Evolutionary conservation across 768 basidiomycete genomes (phyloP).

Genomic region (Mycena floridula): DNA sequence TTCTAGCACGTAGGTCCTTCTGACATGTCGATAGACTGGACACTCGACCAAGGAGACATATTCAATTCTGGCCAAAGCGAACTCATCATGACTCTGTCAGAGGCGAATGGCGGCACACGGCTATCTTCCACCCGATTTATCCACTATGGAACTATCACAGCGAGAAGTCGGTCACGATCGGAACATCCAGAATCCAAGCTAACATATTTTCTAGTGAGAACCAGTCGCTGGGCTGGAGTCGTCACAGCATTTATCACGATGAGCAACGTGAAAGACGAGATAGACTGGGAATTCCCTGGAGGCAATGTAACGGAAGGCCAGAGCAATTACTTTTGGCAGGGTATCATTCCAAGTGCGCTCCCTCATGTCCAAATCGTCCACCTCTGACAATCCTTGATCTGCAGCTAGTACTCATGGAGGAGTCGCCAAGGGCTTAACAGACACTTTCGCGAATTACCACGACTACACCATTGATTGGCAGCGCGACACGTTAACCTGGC

Average conservation of each 20-base stretch:
- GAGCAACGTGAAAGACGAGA: slow-evolving; percentile 80
- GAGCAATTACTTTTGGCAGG: slow-evolving; percentile 80
- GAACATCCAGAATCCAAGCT: neutral
- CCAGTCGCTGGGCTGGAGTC: slow-evolving; percentile 73
- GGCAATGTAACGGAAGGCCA: slow-evolving; percentile 57
- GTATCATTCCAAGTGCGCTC: slow-evolving; percentile 42
- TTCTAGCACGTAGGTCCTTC: neutral
- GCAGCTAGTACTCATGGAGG: slow-evolving; percentile 44
- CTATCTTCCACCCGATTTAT: slow-evolving; percentile 77
- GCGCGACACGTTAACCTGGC: slow-evolving; percentile 56
- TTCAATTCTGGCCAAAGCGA: slow-evolving; percentile 59
- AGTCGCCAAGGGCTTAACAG: slow-evolving; percentile 40
- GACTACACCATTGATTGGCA: slow-evolving; percentile 83
- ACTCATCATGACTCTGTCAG: slow-evolving; percentile 59
- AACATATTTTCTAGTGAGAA: slow-evolving; percentile 50
- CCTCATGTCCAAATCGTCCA: slow-evolving; percentile 1
- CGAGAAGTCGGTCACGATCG: slow-evolving; percentile 36
- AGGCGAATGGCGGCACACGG: slow-evolving; percentile 70
- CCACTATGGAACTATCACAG: slow-evolving; percentile 73
- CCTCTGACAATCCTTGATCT: slow-evolving; percentile 12
- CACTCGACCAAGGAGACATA: slow-evolving; percentile 60
- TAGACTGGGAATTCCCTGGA: slow-evolving; percentile 85
- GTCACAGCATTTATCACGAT: slow-evolving; percentile 85
- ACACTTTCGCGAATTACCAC: slow-evolving; percentile 69
- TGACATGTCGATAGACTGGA: slow-evolving; percentile 53